Percentiles rank a stretch among this genome's conserved stretches.
Conservation (phyloP, 805 yeast species). For the Candida michaelii region DNA sequence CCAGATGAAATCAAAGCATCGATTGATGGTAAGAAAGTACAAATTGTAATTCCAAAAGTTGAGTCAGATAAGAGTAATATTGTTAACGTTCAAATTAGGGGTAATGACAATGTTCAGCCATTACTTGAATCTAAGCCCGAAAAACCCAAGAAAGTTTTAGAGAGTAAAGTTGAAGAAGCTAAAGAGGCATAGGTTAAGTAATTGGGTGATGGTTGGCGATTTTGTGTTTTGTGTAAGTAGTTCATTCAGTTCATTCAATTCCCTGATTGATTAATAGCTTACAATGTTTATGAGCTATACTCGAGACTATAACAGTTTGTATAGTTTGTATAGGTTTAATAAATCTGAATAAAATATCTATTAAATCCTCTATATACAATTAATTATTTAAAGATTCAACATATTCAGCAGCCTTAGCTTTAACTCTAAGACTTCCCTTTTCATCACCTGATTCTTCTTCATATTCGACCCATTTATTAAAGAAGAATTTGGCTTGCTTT, state of each 20-base stretch:
- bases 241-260: too few relatives aligned
- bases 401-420: conserved; percentile 85
- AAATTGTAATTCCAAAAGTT: conserved; percentile 20
- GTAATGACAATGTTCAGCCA: conserved; percentile 8
- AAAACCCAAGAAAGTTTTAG: background rate
- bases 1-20: conserved; percentile 20
- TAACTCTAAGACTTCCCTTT: conserved; percentile 77
- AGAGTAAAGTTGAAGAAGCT: background rate
- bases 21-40: conserved; percentile 17
- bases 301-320: too few relatives aligned
- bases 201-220: background rate
- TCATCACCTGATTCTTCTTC: conserved; percentile 71
- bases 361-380: background rate
- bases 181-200: background rate
- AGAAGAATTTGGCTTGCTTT: conserved; percentile 93
- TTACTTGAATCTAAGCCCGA: conserved; percentile 5
- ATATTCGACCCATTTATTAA: conserved; percentile 83
- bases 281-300: too few relatives aligned
- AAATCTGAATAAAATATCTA: background rate
- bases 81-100: conserved; percentile 7
- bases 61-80: conserved; percentile 10
- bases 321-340: background rate
- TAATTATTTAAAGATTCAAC: conserved; percentile 36
- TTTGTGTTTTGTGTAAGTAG: too few relatives aligned
- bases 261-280: too few relatives aligned